Percentiles rank a stretch among this genome's conserved stretches.
Conservation (phyloP, 179 eudicot genomes). For the Drosera spatulata region DNA sequence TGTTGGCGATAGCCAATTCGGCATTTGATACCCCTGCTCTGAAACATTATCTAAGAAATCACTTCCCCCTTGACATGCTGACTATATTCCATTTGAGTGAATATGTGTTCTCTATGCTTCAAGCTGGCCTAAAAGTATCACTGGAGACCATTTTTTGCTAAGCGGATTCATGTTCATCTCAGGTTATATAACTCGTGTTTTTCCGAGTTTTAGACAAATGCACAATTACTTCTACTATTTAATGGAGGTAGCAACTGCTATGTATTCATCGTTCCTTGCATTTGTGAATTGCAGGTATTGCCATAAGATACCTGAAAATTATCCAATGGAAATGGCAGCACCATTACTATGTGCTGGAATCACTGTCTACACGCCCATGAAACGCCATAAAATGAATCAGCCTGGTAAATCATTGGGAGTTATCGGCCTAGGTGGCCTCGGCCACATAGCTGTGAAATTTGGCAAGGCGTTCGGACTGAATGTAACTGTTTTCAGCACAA, state of each 20-base stretch:
- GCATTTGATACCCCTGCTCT: too few relatives aligned
- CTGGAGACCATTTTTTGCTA: too few relatives aligned
- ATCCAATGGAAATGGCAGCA: conserved; percentile 66
- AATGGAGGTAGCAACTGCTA: background rate
- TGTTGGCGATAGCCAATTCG: too few relatives aligned
- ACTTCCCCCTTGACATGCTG: too few relatives aligned
- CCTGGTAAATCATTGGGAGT: conserved; percentile 86
- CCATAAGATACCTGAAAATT: conserved; percentile 59
- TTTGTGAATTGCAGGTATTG: conserved; percentile 47
- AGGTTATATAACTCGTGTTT: too few relatives aligned
- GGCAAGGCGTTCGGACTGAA: conserved; percentile 86
- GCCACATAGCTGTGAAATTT: conserved; percentile 85
- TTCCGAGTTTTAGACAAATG: too few relatives aligned
- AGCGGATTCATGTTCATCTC: too few relatives aligned
- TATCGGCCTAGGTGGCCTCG: conserved; percentile 87
- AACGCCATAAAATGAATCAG: conserved; percentile 74
- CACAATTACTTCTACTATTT: too few relatives aligned
- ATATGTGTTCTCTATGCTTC: too few relatives aligned
- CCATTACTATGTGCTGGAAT: conserved; percentile 90
- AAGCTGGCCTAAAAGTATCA: too few relatives aligned
- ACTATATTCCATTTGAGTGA: too few relatives aligned
- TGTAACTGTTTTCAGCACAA: conserved; percentile 85
- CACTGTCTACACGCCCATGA: conserved; percentile 83
- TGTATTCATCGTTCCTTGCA: background rate
- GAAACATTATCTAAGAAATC: too few relatives aligned